These are phyloP conservation scores for Cercospora sojina DNA, from an alignment of 2,329 filamentous ascomycete species.

Conservation along the genomic window DNA sequence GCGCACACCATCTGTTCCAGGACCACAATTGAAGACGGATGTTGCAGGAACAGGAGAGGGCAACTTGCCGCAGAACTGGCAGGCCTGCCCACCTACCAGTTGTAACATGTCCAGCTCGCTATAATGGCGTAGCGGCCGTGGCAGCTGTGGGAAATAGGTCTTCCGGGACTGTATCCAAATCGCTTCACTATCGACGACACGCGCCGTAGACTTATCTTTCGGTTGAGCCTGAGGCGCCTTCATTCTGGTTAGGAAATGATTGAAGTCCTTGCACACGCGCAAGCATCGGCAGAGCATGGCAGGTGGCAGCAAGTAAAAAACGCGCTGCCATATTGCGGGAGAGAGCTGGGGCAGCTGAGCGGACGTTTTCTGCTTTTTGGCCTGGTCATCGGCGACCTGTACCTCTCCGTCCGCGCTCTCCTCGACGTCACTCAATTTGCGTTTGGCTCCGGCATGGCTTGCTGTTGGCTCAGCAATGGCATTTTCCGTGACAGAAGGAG, in stretches of 20 bases:
- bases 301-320: conserved; percentile 37
- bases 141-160: conserved; percentile 64
- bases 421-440: conserved; percentile 30
- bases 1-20: conserved; percentile 60
- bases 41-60: conserved; percentile 33
- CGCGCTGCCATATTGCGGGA: conserved; percentile 36
- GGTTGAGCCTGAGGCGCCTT: conserved; percentile 17
- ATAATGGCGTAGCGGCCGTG: conserved; percentile 63
- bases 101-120: conserved; percentile 77
- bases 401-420: conserved; percentile 14
- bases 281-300: conserved; percentile 36
- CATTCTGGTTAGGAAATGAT: conserved; percentile 31
- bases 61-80: conserved; percentile 65
- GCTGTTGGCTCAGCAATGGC: background rate
- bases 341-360: conserved; percentile 20
- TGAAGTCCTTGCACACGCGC: conserved; percentile 35
- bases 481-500: background rate
- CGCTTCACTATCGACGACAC: conserved; percentile 57
- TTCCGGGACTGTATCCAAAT: conserved; percentile 72
- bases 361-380: conserved; percentile 29
- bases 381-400: conserved; percentile 16
- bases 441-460: conserved; percentile 31
- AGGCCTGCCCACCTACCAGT: conserved; percentile 61
- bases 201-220: conserved; percentile 19
- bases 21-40: conserved; percentile 59